Evolutionary conservation across 371 early-diverging fungal species (phyloP).

Genomic region (Gilbertella persicaria): DNA sequence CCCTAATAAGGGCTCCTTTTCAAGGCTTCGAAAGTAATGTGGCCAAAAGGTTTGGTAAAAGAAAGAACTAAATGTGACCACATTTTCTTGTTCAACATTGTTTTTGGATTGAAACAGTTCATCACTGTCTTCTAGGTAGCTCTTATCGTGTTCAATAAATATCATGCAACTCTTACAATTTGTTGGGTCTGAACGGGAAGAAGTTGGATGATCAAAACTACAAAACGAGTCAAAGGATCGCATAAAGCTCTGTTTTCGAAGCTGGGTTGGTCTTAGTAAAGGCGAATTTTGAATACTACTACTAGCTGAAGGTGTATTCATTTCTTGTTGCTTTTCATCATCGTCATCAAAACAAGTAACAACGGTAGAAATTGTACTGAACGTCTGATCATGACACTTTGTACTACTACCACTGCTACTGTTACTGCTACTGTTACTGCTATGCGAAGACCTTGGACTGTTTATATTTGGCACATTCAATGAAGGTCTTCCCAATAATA

Average conservation of each 20-base stretch:
- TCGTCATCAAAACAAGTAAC: slow-evolving; percentile 18
- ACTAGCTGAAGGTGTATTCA: neutral
- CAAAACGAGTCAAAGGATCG: slow-evolving; percentile 25
- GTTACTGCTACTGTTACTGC: neutral
- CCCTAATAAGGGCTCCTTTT: slow-evolving; percentile 2
- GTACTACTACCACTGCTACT: slow-evolving; percentile 1
- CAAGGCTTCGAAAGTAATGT: neutral
- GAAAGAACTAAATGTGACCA: slow-evolving; percentile 1
- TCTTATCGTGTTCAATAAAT: neutral
- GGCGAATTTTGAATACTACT: neutral
- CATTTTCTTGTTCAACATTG: neutral
- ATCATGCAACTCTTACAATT: slow-evolving; percentile 19
- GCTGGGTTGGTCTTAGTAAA: neutral
- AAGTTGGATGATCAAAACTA: slow-evolving; percentile 30
- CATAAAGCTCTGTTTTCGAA: neutral
- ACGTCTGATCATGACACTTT: slow-evolving; percentile 2
- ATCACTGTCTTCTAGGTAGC: neutral
- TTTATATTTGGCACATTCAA: neutral
- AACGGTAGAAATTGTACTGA: slow-evolving; percentile 17
- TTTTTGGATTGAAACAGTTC: neutral
- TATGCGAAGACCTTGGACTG: neutral
- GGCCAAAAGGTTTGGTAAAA: slow-evolving; percentile 4
- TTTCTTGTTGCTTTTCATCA: neutral
- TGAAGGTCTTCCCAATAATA: neutral
- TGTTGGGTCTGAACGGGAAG: slow-evolving; percentile 23